These are phyloP conservation scores for Lecanoromycetidae sp. DNA, from an alignment of 2,329 filamentous ascomycete species.

Conservation along the genomic window DNA sequence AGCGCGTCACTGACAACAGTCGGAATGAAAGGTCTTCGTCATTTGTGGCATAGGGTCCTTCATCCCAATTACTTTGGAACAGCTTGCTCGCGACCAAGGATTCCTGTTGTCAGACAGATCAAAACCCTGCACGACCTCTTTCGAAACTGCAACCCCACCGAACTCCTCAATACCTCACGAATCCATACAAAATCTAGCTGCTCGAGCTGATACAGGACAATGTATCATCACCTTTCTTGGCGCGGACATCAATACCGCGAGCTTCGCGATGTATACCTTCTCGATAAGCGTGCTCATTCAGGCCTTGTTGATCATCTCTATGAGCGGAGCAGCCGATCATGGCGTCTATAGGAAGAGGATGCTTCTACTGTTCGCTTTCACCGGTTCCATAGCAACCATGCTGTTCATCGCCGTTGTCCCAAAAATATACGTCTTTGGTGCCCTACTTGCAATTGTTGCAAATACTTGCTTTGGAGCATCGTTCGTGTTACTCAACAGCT, in stretches of 20 bases:
- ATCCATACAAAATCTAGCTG: conserved; percentile 18
- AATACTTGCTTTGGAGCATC: conserved; percentile 93
- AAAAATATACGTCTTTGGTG: conserved; percentile 65
- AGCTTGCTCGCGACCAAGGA: conserved; percentile 82
- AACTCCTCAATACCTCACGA: conserved; percentile 20
- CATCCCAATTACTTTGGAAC: conserved; percentile 89
- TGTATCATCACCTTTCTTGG: conserved; percentile 77
- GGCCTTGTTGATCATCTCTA: conserved; percentile 82
- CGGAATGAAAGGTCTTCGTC: conserved; percentile 51
- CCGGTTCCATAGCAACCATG: conserved; percentile 76
- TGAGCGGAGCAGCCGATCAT: conserved; percentile 92
- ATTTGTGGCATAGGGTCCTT: conserved; percentile 85
- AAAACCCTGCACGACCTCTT: conserved; percentile 59
- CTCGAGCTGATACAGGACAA: conserved; percentile 40
- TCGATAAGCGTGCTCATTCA: conserved; percentile 83
- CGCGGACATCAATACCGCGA: conserved; percentile 82
- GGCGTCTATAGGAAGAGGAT: conserved; percentile 83
- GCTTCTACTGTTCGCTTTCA: conserved; percentile 68
- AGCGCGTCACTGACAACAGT: background rate
- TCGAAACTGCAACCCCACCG: conserved; percentile 33
- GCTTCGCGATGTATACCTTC: conserved; percentile 98
- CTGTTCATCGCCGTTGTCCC: conserved; percentile 69
- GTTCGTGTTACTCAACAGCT: conserved; percentile 91
- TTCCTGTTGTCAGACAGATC: conserved; percentile 67
- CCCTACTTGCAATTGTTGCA: conserved; percentile 72